phyloP scores from a whole-genome alignment of 371 early-diverging fungal species.

The Apophysomyces trapeziformis region DNA sequence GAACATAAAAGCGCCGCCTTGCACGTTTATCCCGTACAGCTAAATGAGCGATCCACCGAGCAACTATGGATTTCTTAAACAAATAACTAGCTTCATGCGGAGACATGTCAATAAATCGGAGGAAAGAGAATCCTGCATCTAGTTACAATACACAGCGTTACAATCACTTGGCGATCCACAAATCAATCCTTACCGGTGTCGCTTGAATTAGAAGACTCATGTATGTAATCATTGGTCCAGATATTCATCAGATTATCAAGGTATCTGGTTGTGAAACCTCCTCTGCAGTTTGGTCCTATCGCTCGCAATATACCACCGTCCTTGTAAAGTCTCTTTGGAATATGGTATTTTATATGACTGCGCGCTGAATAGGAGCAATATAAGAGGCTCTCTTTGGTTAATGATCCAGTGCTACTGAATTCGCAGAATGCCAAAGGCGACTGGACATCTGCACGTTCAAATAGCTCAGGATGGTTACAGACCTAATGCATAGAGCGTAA shows the following conservation, averaged over 20 bases:
- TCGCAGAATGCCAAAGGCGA: conserved; percentile 72
- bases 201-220: conserved; percentile 49
- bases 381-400: conserved; percentile 64
- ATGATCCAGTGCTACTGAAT: conserved; percentile 64
- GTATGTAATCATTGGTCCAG: conserved; percentile 57
- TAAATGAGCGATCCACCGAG: conserved; percentile 58
- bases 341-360: conserved; percentile 61
- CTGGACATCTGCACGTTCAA: conserved; percentile 90
- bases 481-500: conserved; percentile 46
- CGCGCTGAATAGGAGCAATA: conserved; percentile 67
- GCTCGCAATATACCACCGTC: conserved; percentile 58
- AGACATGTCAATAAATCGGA: conserved; percentile 65
- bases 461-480: conserved; percentile 98
- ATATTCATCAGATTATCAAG: conserved; percentile 63
- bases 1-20: conserved; percentile 44
- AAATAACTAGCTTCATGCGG: conserved; percentile 58
- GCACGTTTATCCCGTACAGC: conserved; percentile 39
- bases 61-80: conserved; percentile 50
- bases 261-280: conserved; percentile 54
- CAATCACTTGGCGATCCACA: neutral
- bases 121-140: conserved; percentile 62
- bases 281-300: conserved; percentile 53
- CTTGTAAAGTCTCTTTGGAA: conserved; percentile 76
- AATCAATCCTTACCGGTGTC: conserved; percentile 26
- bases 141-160: neutral